Evolutionary conservation across 352 stramenopile genomes (phyloP).

Genomic region (Phytophthora sp.): DNA sequence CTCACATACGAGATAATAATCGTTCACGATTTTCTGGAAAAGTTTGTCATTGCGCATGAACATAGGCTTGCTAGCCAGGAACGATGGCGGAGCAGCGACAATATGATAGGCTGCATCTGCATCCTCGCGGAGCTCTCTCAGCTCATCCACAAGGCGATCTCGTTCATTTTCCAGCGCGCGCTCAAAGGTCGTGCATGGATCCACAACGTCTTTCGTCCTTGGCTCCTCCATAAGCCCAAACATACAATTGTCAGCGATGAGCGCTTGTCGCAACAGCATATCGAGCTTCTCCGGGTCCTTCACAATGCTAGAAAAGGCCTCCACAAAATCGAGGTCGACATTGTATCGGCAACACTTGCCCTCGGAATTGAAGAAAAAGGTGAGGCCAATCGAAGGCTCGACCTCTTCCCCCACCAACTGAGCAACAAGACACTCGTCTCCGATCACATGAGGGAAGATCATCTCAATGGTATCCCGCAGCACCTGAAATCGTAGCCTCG

Average conservation of each 20-base stretch:
- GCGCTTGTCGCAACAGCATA: constrained; percentile 30
- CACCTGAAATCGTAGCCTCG: constrained; percentile 45
- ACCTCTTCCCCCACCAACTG: constrained; percentile 48
- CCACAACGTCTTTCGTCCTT: neutral
- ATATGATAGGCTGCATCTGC: neutral
- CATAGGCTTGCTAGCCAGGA: neutral
- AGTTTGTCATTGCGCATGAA: neutral
- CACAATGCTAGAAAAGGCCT: constrained; percentile 35
- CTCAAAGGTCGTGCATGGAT: neutral
- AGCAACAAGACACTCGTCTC: constrained; percentile 39
- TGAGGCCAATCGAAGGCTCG: constrained; percentile 18
- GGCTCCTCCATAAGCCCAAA: neutral
- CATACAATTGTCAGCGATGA: constrained; percentile 45
- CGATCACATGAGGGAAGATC: constrained; percentile 50
- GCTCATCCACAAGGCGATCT: neutral
- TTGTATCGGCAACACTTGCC: constrained; percentile 32
- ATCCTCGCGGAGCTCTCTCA: neutral
- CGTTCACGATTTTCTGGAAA: neutral
- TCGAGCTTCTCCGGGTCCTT: constrained; percentile 32
- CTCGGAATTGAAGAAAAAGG: constrained; percentile 45
- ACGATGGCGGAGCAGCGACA: neutral
- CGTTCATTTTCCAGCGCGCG: constrained; percentile 3
- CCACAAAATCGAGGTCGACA: constrained; percentile 43
- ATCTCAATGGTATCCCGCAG: constrained; percentile 47
- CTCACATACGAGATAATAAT: constrained; percentile 12